Base-by-base conservation (phyloP, 179 eudicot species). In the Corrigiola litoralis region DNA sequence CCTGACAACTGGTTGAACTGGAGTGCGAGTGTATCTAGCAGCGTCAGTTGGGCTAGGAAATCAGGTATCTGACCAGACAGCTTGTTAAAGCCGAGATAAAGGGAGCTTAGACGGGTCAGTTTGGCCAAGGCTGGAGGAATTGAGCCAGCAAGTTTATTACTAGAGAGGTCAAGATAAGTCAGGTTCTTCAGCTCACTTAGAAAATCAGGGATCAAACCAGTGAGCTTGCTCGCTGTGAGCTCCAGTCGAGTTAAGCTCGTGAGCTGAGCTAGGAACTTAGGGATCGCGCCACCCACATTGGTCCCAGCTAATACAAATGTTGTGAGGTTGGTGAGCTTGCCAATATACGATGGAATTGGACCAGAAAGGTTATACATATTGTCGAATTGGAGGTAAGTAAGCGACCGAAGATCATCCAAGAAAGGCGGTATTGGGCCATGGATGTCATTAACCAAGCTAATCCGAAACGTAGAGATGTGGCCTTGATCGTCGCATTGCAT, bases 361-460 rank as follows among this genome's bases (percentile, higher is more conserved):
- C 69, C 69, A 1, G 69, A 36, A 16, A 65, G 49, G 47, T 65
- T 50, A 24, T 53, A 52, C 44, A 65, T 36, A 2, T 27, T 38
- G 13, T 51, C 21, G 11, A 65, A 50, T 2, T 65, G 28, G 48
- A 65, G 69, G 7, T 2, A 25, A 38, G 18, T 9, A 25, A 65
- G 47, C 1, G 45, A 52, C 5, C 50, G 38, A 18, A 65, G 42
- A 21, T 40, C 37, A 28, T 51, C 69, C 38, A 65, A 65, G 49
- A 52, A 65, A n/a, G 69, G 60, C 38, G 69, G 69, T n/a, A 65
- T 50, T 1, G 68, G 68, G 47, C 59, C 60, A 5, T 52, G 58
- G 48, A 65, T 50, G 28, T 65, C 69, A 20, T 25, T 9, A 5
- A 49, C 50, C 27, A 49, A 16, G 12, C 20, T 52, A 5, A 38